Conservation (phyloP, 192 early-diverging fungal genomes). For the Umbelopsis isabellina region DNA sequence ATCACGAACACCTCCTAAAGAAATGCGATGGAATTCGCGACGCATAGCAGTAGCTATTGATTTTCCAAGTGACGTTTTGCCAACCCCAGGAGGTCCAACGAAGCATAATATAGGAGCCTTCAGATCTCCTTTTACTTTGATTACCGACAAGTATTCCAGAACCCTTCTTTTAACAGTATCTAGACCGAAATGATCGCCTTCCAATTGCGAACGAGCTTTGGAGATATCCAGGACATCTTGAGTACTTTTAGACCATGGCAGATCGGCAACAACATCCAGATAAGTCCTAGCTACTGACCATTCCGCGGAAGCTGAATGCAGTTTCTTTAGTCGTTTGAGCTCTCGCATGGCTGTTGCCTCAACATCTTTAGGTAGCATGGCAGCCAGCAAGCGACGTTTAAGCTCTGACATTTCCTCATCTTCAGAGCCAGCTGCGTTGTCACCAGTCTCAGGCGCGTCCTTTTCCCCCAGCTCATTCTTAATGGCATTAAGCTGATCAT, state of each 20-base stretch:
- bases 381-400: slow-evolving; percentile 53
- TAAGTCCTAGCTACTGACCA: slow-evolving; percentile 79
- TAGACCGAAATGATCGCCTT: slow-evolving; percentile 81
- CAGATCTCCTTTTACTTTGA: slow-evolving; percentile 73
- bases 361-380: slow-evolving; percentile 66
- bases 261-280: slow-evolving; percentile 73
- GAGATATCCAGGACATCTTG: slow-evolving; percentile 70
- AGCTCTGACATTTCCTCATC: slow-evolving; percentile 71
- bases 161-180: slow-evolving; percentile 82
- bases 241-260: slow-evolving; percentile 73
- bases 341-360: slow-evolving; percentile 63
- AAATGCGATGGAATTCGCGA: slow-evolving; percentile 81
- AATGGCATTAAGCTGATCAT: slow-evolving; percentile 69
- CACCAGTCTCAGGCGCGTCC: slow-evolving; percentile 39
- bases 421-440: slow-evolving; percentile 35
- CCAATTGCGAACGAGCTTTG: slow-evolving; percentile 64
- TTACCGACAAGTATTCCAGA: slow-evolving; percentile 82
- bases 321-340: slow-evolving; percentile 65
- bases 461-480: slow-evolving; percentile 78
- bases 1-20: slow-evolving; percentile 83
- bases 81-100: slow-evolving; percentile 67
- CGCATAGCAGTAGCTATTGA: slow-evolving; percentile 77
- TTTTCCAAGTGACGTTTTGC: slow-evolving; percentile 84
- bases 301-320: slow-evolving; percentile 77
- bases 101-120: slow-evolving; percentile 81